Base-by-base conservation (phyloP, 2,329 filamentous ascomycete species). In the Pseudogymnoascus sp. region DNA sequence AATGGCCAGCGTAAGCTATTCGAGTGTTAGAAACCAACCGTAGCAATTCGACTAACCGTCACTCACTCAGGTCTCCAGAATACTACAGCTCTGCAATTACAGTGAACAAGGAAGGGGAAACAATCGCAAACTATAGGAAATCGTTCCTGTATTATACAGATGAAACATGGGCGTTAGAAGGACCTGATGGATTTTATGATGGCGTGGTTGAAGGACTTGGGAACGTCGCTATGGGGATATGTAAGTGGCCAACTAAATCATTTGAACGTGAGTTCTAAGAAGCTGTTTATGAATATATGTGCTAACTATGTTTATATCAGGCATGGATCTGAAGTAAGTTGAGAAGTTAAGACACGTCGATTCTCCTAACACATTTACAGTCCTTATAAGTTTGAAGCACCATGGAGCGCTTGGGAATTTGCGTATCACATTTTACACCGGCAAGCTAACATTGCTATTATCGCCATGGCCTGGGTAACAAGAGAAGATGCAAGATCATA, bases 401-500 rank as follows among this genome's bases (percentile, higher is more conserved):
- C 79, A 0, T 83, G 79, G 79, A 69, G 73, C 43, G 75, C 74
- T 0, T 82, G 78, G 65, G 80, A 82, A 63, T 82, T 82, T 65
- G 68, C 69, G 0, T 65, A 69, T 23, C 84, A 89, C 45, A 76
- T 87, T 5, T 71, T 91, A 0, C 75, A 83, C 1, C 75, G 76
- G 0, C 70, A 79, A 0, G 82, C 87, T 0, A 84, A 85, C 12
- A 65, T 93, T 0, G 85, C 90, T 1, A 83, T 92, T 35, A 67
- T 93, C 0, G 85, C 83, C 3, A 93, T 93, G 90, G 89, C 90
- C 0, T 93, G 89, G 90, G 77, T 90, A 33, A 91, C 88, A 1
- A 78, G 72, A 62, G 84, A 79, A 65, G 81, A 78, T 68, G 79
- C 74, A 1, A 78, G 69, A 16, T 63, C 64, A 6, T 85, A 77